Evolutionary conservation across 208 protist species (phyloP).

Genomic region (Novymonas esmeraldas): DNA sequence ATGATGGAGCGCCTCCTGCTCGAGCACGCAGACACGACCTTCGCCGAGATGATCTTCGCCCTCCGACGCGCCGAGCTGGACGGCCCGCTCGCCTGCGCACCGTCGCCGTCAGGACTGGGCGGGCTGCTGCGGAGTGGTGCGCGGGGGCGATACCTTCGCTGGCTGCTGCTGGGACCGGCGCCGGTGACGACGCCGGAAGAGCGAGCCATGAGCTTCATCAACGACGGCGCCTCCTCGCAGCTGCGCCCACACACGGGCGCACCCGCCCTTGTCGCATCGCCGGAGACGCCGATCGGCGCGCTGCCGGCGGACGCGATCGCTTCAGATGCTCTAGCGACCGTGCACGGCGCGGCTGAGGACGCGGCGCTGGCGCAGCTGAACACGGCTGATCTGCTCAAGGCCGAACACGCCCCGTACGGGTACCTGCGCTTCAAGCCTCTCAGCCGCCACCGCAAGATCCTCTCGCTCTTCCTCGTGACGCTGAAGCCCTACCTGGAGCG

Average conservation of each 20-base stretch:
- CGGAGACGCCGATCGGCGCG: not conserved
- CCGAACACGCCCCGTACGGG: constrained; percentile 60
- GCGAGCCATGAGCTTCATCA: constrained; percentile 46
- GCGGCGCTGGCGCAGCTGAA: constrained; percentile 27
- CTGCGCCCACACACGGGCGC: constrained; percentile 15
- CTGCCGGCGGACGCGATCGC: constrained; percentile 15
- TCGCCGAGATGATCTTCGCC: constrained; percentile 80
- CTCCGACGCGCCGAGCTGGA: constrained; percentile 44
- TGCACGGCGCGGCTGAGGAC: not conserved
- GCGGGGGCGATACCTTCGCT: constrained; percentile 37
- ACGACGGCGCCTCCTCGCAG: constrained; percentile 25
- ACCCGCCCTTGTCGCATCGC: not conserved
- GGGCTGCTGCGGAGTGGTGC: not conserved
- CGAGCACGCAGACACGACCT: constrained; percentile 64
- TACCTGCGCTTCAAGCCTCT: constrained; percentile 67
- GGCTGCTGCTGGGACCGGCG: constrained; percentile 48
- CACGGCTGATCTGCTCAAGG: constrained; percentile 42
- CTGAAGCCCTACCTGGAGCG: constrained; percentile 67
- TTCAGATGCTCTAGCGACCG: constrained; percentile 2
- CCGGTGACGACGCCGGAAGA: constrained; percentile 59
- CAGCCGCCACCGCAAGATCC: constrained; percentile 32
- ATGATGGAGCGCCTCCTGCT: constrained; percentile 68
- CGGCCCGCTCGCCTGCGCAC: constrained; percentile 19
- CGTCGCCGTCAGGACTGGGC: not conserved
- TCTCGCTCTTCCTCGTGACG: constrained; percentile 65